Evolutionary conservation across 1,284 basidiomycete genomes (phyloP), one percentile per base, ranked within the genome.

Genomic region (Boletellus sp.): DNA sequence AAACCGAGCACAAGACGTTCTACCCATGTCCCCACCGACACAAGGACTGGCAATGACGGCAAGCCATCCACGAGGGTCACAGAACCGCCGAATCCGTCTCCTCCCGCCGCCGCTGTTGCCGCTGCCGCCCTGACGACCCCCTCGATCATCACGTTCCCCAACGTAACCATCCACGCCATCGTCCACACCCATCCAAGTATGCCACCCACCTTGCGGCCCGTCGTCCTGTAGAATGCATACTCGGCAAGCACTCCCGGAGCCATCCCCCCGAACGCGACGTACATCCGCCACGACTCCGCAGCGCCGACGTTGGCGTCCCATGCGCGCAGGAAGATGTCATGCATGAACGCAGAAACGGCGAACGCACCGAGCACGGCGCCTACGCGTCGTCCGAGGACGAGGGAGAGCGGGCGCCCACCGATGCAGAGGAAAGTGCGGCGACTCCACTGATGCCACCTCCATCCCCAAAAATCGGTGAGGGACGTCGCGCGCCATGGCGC

Each of bases 131-230:
- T 32, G 18, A 28, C 66, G 73, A 78, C 82, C 4, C 72, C 78
- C 45, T 82, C 79, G 1, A 77, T 58, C 28, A 83, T 59, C 32
- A 77, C 48, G 38, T 69, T 72, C 0, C 71, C 78, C 73, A 28
- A 41, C 24, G n/a, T 2, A 2, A 41, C 8, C 12, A 41, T 15
- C 24, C 40, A 41, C 8, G 16, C 40, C 40, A 26, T 41, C 8
- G 40, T 41, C 40, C 40, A 41, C 24, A 26, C 18, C 40, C 40
- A 47, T 18, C 37, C 30, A 32, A 32, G 30, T 12, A 32, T 13
- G 30, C 28, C 21, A n/a, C 40, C 40, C 13, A 41, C 13, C 24
- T 15, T n/a, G 12, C 13, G 12, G 6, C 40, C 40, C 15, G 40
- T 41, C 22, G 7, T 6, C 24, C 24, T 26, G 8, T 18, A 18